Evolutionary conservation across 768 basidiomycete species (phyloP).

Genomic region (Epithele typhae): DNA sequence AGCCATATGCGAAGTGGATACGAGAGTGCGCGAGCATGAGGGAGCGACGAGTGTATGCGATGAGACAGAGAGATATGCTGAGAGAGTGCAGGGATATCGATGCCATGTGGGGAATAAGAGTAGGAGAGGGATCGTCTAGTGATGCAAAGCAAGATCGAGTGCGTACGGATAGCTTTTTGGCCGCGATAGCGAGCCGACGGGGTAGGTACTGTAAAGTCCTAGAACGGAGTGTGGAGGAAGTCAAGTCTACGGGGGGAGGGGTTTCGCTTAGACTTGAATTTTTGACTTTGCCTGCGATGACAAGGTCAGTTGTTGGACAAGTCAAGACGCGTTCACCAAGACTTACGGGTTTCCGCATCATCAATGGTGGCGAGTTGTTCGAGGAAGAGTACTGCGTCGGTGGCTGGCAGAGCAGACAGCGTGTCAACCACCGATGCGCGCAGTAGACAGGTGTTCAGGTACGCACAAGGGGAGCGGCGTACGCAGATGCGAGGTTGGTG

Average conservation of each 20-base stretch:
- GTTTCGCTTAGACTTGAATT: constrained; percentile 19
- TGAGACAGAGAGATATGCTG: constrained; percentile 9
- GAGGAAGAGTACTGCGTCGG: constrained; percentile 16
- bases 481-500: constrained; percentile 17
- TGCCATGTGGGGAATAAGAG: constrained; percentile 17
- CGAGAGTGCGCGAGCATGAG: constrained; percentile 1
- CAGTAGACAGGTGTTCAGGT: constrained; percentile 1
- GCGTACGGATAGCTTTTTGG: constrained; percentile 21
- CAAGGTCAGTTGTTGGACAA: too few species aligned
- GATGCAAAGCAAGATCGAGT: constrained; percentile 19
- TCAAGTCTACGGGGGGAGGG: constrained; percentile 18
- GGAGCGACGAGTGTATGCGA: constrained; percentile 8
- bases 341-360: constrained; percentile 33
- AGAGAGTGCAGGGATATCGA: constrained; percentile 16
- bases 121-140: constrained; percentile 17
- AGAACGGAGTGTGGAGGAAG: constrained; percentile 5
- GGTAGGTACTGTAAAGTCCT: constrained; percentile 23
- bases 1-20: constrained; percentile 11
- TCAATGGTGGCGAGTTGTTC: constrained; percentile 26
- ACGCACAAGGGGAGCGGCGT: constrained; percentile 18
- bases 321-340: neutral
- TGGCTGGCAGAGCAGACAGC: constrained; percentile 8
- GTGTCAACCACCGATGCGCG: constrained; percentile 2
- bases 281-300: constrained; percentile 24
- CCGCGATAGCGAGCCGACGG: constrained; percentile 10